Evolutionary conservation across 768 basidiomycete genomes (phyloP).

Genomic region (Hypsizygus marmoreus): DNA sequence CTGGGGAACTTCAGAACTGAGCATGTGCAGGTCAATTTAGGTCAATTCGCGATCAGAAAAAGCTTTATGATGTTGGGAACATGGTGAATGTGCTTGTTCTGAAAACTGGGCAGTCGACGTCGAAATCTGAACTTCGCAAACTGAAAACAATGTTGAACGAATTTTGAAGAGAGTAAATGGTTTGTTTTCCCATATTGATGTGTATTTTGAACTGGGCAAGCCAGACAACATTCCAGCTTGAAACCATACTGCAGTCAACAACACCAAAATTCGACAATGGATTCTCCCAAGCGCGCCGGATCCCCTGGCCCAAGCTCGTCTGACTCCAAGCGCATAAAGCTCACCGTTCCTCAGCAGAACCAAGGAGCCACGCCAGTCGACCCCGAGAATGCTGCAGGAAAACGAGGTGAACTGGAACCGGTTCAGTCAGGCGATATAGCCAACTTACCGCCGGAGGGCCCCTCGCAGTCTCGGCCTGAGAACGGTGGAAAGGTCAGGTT

Average conservation of each 20-base stretch:
- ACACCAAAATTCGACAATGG: conserved; percentile 39
- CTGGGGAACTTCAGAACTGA: too few relatives aligned
- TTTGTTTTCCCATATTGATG: conserved; percentile 9
- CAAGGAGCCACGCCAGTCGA: conserved; percentile 79
- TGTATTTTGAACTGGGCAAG: conserved; percentile 12
- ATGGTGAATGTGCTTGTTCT: too few relatives aligned
- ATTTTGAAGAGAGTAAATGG: neutral
- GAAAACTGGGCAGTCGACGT: too few relatives aligned
- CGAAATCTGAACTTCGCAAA: too few relatives aligned
- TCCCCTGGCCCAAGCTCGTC: conserved; percentile 53
- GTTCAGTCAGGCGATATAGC: conserved; percentile 76
- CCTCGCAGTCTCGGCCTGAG: conserved; percentile 40
- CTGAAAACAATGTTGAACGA: neutral
- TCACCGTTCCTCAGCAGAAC: conserved; percentile 52
- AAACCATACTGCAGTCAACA: conserved; percentile 9
- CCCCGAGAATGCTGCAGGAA: conserved; percentile 77
- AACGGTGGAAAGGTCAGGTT: conserved; percentile 44
- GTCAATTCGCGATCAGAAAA: too few relatives aligned
- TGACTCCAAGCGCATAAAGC: conserved; percentile 60
- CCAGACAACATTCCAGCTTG: conserved; percentile 17
- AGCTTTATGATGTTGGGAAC: too few relatives aligned
- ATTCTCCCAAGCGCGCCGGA: conserved; percentile 67
- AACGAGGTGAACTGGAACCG: conserved; percentile 87
- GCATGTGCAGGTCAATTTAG: too few relatives aligned
- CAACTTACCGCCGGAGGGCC: conserved; percentile 58